Percentiles rank a stretch among this genome's conserved stretches.
phyloP scores from a whole-genome alignment of 2,329 filamentous ascomycete species.

The Aureobasidium sp. region DNA sequence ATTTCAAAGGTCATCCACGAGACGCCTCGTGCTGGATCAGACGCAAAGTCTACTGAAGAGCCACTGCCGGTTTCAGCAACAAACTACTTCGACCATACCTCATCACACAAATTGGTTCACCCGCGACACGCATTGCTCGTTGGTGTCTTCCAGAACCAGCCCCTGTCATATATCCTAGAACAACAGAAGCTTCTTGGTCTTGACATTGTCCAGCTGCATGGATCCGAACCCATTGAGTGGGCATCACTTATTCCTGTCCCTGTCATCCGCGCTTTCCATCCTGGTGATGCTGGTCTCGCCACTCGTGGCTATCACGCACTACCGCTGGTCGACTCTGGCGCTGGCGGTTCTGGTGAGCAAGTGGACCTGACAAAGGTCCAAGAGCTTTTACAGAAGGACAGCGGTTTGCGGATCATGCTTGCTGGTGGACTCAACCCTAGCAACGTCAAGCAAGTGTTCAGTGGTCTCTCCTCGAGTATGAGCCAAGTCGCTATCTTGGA shows the following conservation, averaged over 20 bases:
- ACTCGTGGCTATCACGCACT: slow-evolving; percentile 72
- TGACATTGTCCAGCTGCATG: slow-evolving; percentile 89
- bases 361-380: slow-evolving; percentile 65
- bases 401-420: slow-evolving; percentile 64
- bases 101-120: slow-evolving; percentile 37
- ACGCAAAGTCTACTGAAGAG: slow-evolving; percentile 15
- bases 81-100: slow-evolving; percentile 63
- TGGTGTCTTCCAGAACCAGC: slow-evolving; percentile 89
- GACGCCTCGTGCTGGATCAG: slow-evolving; percentile 30
- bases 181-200: slow-evolving; percentile 68
- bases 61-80: slow-evolving; percentile 30
- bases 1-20: slow-evolving; percentile 73
- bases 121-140: slow-evolving; percentile 66
- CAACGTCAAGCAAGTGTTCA: slow-evolving; percentile 63
- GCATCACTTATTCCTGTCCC: slow-evolving; percentile 80
- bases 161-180: slow-evolving; percentile 70
- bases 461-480: slow-evolving; percentile 50
- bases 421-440: slow-evolving; percentile 76
- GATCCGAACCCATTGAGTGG: slow-evolving; percentile 88
- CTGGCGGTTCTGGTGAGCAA: slow-evolving; percentile 70
- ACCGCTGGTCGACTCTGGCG: slow-evolving; percentile 78
- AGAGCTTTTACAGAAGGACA: slow-evolving; percentile 55
- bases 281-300: slow-evolving; percentile 62
- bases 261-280: slow-evolving; percentile 78
- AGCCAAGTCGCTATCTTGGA: slow-evolving; percentile 72